Conservation (phyloP, 2,329 filamentous ascomycete species). For the Teratosphaeria nubilosa region DNA sequence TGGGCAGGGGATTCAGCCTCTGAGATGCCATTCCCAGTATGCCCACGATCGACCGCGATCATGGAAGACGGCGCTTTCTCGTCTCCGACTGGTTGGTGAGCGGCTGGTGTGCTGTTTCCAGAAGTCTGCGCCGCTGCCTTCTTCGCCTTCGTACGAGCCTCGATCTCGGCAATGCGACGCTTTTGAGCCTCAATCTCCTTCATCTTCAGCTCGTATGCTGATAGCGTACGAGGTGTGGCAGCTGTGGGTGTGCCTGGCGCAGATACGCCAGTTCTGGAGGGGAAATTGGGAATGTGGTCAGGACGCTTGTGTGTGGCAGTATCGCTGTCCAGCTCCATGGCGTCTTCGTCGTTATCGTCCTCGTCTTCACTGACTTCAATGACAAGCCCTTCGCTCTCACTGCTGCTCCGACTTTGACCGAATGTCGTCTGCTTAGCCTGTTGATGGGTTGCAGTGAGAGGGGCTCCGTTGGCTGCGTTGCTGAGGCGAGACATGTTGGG, state of each 20-base stretch:
- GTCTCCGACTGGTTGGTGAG: neutral
- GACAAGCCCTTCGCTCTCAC: conserved; percentile 54
- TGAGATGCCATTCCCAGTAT: neutral
- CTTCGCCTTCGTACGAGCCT: neutral
- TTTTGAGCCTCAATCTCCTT: conserved; percentile 2
- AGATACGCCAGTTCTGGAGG: neutral
- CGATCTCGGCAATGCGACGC: conserved; percentile 27
- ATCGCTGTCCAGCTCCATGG: neutral
- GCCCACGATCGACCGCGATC: neutral
- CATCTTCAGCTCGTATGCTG: conserved; percentile 1
- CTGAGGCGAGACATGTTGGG: conserved; percentile 1
- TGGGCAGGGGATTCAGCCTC: neutral
- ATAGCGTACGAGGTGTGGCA: neutral
- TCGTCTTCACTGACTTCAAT: conserved; percentile 79
- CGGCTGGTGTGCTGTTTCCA: neutral
- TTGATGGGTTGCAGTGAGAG: neutral
- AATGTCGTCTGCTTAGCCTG: conserved; percentile 33
- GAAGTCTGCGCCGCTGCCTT: neutral
- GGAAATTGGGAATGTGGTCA: neutral
- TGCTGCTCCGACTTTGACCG: conserved; percentile 41
- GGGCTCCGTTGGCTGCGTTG: neutral
- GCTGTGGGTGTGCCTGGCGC: neutral
- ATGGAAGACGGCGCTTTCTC: neutral
- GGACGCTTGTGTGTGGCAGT: neutral
- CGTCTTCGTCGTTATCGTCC: conserved; percentile 16